Percentiles rank a stretch among this genome's conserved stretches.
Evolutionary conservation across 305 asterid species (phyloP).

Genomic region (Fraxinus nigra): DNA sequence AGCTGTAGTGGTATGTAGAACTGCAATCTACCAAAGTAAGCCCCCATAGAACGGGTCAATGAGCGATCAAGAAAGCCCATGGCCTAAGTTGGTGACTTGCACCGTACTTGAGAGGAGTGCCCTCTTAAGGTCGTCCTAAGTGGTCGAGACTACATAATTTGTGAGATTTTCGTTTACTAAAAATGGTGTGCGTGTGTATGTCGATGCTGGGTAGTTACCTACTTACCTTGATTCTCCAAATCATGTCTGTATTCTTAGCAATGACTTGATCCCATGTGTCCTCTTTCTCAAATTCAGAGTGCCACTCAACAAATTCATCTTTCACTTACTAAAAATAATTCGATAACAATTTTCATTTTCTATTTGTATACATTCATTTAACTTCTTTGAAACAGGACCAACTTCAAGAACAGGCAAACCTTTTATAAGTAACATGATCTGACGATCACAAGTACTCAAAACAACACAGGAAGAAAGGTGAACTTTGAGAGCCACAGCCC

Average conservation of each 20-base stretch:
- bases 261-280: not conserved
- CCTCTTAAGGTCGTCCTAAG: not conserved
- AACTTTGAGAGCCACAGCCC: not conserved
- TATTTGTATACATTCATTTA: not conserved
- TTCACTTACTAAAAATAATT: not conserved
- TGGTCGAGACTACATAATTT: not conserved
- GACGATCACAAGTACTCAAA: conserved; percentile 4
- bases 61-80: not conserved
- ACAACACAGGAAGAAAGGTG: not conserved
- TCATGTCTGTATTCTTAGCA: not conserved
- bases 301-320: not conserved
- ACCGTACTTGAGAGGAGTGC: not conserved
- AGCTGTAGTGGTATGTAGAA: not conserved
- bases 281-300: not conserved
- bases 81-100: not conserved
- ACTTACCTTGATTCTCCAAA: not conserved
- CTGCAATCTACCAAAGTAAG: not conserved
- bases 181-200: not conserved
- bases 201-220: not conserved
- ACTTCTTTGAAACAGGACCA: conserved; percentile 54
- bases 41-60: not conserved
- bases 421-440: conserved; percentile 28
- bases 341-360: not conserved
- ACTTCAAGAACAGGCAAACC: conserved; percentile 59
- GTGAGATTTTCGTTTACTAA: not conserved